These are phyloP conservation scores for Ambrosia artemisiifolia DNA, from an alignment of 129 eudicot species.

Conservation along the genomic window DNA sequence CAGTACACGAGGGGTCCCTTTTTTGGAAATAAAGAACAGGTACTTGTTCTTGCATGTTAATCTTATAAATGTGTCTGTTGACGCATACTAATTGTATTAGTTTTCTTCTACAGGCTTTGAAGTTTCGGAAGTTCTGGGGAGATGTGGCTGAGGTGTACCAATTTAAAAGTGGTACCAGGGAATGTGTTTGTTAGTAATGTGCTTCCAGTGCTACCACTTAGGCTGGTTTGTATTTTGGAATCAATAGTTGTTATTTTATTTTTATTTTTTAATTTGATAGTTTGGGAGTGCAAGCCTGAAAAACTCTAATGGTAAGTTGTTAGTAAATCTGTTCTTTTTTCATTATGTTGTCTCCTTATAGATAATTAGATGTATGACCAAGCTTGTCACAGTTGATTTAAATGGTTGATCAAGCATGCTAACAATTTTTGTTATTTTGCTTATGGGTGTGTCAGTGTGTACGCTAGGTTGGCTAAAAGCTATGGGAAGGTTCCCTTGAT, in stretches of 20 bases:
- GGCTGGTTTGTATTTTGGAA: too few species aligned
- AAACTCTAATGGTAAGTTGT: too few species aligned
- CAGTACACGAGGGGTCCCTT: conserved; percentile 66
- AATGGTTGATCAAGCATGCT: neutral
- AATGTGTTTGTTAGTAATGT: conserved; percentile 63
- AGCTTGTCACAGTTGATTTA: neutral
- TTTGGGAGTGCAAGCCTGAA: conserved; percentile 72
- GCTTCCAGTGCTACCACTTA: too few species aligned
- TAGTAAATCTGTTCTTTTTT: too few species aligned
- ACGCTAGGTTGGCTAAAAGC: conserved; percentile 73
- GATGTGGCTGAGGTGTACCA: conserved; percentile 58
- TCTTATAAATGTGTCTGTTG: neutral
- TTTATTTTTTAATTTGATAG: conserved; percentile 31
- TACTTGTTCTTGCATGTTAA: conserved; percentile 22
- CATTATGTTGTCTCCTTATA: too few species aligned
- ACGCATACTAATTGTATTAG: conserved; percentile 2
- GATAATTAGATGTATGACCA: too few species aligned
- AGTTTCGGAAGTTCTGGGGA: conserved; percentile 88
- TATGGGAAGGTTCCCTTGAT: conserved; percentile 99
- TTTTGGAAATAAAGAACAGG: conserved; percentile 80
- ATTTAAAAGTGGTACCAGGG: conserved; percentile 64
- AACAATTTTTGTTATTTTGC: conserved; percentile 8
- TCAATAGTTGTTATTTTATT: neutral
- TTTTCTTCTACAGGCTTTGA: conserved; percentile 41
- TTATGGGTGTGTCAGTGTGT: conserved; percentile 10